These are phyloP conservation scores for Cytospora leucostoma DNA, from an alignment of 2,329 filamentous ascomycete species.

Conservation along the genomic window DNA sequence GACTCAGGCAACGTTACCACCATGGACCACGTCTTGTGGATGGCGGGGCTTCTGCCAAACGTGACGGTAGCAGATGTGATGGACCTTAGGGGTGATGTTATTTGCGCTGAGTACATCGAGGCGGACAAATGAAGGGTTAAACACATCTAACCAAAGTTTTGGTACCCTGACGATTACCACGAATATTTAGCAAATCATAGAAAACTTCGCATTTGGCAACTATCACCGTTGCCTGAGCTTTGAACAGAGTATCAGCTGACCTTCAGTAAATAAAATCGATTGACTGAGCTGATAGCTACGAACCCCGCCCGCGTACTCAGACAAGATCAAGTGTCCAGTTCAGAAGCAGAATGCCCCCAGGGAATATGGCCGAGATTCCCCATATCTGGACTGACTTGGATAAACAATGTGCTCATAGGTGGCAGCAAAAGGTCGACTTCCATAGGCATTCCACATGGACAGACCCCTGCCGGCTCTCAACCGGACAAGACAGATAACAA, in stretches of 20 bases:
- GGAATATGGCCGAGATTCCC: neutral
- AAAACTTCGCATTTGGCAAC: too few relatives aligned
- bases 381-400: neutral
- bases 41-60: conserved; percentile 14
- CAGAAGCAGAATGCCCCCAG: neutral
- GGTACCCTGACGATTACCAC: neutral
- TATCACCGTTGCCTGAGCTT: too few relatives aligned
- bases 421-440: neutral
- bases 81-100: conserved; percentile 3
- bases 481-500: neutral
- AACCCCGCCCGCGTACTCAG: neutral
- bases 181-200: too few relatives aligned
- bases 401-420: neutral
- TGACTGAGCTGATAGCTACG: neutral
- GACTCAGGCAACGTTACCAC: conserved; percentile 19
- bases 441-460: neutral
- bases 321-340: neutral
- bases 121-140: conserved; percentile 3
- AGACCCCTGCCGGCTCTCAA: neutral
- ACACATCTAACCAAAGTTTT: neutral
- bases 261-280: neutral
- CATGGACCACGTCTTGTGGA: conserved; percentile 14
- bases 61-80: conserved; percentile 20
- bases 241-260: too few relatives aligned
- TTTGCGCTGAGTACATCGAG: conserved; percentile 21